Evolutionary conservation across 148 eudicot genomes (phyloP).

Genomic region (Chenopodium album): DNA sequence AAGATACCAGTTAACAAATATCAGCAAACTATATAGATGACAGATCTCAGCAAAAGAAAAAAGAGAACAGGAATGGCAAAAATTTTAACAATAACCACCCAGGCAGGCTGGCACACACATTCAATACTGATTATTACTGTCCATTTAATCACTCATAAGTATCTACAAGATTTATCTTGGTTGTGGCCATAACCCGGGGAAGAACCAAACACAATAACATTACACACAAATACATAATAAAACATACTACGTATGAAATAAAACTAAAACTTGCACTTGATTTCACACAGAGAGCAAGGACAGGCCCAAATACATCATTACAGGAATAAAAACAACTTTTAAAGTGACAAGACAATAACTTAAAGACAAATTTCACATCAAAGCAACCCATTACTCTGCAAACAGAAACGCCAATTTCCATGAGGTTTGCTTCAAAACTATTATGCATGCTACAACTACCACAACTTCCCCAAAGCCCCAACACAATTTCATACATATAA

Average conservation of each 20-base stretch:
- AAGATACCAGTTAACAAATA: background rate
- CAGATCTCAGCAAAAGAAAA: background rate
- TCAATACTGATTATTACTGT: background rate
- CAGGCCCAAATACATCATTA: background rate
- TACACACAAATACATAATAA: background rate
- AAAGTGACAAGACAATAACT: background rate
- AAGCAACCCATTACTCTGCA: background rate
- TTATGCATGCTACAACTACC: too few relatives aligned
- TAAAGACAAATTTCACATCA: background rate
- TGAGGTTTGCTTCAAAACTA: background rate
- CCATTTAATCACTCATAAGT: background rate
- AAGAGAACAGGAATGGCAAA: background rate
- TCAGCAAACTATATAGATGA: background rate
- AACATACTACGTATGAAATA: background rate
- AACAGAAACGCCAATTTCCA: background rate
- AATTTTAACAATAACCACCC: background rate
- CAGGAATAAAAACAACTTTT: background rate
- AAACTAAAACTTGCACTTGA: background rate
- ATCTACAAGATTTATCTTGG: background rate
- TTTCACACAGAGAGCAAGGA: background rate
- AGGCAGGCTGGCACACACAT: background rate
- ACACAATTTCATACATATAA: background rate
- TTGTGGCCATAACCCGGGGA: constrained; percentile 1
- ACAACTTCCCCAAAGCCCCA: background rate
- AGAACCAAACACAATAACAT: background rate